Evolutionary conservation across 108 stramenopile species (phyloP), one percentile per base, ranked within the genome.

Genomic region (Pseudonitzschia delicatissima): DNA sequence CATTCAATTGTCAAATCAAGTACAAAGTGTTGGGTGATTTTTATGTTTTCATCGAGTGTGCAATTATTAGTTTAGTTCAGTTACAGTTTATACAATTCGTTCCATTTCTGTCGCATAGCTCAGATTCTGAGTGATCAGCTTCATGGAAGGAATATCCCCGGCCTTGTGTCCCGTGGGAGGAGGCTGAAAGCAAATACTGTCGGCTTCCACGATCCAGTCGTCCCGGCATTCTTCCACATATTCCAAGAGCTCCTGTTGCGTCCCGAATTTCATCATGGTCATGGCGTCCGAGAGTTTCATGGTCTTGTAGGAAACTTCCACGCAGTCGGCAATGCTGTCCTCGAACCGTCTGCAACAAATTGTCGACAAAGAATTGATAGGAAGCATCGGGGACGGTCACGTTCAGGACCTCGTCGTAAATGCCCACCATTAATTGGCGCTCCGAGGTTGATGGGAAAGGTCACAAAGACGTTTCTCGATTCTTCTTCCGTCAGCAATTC

Each of bases 51-150:
- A n/a, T n/a, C n/a, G n/a, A n/a, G n/a, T n/a, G n/a, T n/a, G n/a
- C n/a, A n/a, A n/a, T n/a, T n/a, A n/a, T n/a, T n/a, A n/a, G n/a
- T n/a, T n/a, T n/a, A n/a, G n/a, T n/a, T n/a, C n/a, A n/a, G n/a
- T n/a, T n/a, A n/a, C n/a, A n/a, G n/a, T n/a, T n/a, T 91, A 95
- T 11, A 95, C 87, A 64, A 96, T 96, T 55, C 95, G 78, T 59
- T 96, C 95, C 76, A 96, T 77, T 78, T 96, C 95, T 17, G 88
- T 88, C 15, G 95, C 95, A 77, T 96, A 96, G 60, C 78, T 88
- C 62, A 96, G 64, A 45, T 71, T 87, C 62, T 93, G 91, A 8
- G 76, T 57, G 52, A 96, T 96, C 74, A 90, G 77, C 40, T 93
- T 82, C 81, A 85, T 80, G 29, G 80, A 80, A 18, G 90, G 88